Base-by-base conservation (phyloP, 345 rosid species). In the Murraya paniculata region DNA sequence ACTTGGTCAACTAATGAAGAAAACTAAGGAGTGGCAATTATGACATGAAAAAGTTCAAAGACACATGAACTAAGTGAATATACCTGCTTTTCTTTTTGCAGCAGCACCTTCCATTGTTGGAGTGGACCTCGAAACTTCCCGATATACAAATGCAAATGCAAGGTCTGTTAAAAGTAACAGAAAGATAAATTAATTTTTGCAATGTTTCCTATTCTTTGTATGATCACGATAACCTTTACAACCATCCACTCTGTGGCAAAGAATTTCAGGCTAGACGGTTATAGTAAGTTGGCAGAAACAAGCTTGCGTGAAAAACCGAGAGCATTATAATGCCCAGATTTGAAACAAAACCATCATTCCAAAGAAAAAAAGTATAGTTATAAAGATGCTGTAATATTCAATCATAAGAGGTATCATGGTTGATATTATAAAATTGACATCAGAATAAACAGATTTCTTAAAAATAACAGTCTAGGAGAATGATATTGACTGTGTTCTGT, bases 131-230 rank as follows among this genome's bases (percentile, higher is more conserved):
- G 59, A 79, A 79, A 91, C 89, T 80, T 96, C 97, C 1, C 98
- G 93, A 86, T 84, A 96, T 48, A 96, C 99, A 89, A 92, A 96
- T 35, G 94, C 90, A 87, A 85, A 91, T 11, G 98, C 87, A 79
- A 81, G 75, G 19, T 94, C 99, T 96, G 92, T 65, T 80, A 62
- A 6, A 50, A 57, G 33, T 36, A 61, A 64, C 28, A 62, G 55
- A 39, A 18, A 58, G 30, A 72, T 14, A 27, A 18, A 74, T 62
- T 21, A 62, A 30, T 21, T 45, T 28, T 38, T 53, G 38, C 36
- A 39, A 61, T 1, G 35, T 22, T 9, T 62, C 39, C 45, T 21
- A 62, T 45, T 24, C 60, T 11, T 31, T 18, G 33, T 56, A 22
- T 7, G 21, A 48, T 22, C 28, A 45, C 45, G 28, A 28, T 6